Conservation (phyloP, 2,329 filamentous ascomycete species). For the Fusarium pseudograminearum region DNA sequence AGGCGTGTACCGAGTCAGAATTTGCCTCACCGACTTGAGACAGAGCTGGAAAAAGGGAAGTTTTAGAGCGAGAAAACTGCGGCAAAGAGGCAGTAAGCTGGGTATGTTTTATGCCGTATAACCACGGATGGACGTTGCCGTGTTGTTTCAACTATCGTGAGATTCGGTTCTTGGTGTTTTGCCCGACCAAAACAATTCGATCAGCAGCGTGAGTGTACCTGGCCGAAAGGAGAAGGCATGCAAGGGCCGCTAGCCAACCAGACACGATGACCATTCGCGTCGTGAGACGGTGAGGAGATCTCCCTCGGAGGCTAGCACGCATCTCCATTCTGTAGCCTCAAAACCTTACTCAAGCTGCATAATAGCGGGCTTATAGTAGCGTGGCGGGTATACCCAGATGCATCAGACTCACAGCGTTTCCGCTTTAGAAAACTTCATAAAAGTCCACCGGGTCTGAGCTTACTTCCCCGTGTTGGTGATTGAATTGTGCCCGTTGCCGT, state of each 20-base stretch:
- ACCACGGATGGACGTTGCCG: conserved; percentile 1
- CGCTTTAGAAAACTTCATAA: conserved; percentile 12
- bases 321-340: conserved; percentile 34
- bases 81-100: not conserved
- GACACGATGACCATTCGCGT: conserved; percentile 21
- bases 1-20: conserved; percentile 15
- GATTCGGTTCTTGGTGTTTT: conserved; percentile 31
- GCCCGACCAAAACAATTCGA: conserved; percentile 1
- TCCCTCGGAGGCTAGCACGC: conserved; percentile 23
- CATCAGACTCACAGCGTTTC: conserved; percentile 16
- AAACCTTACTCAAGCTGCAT: conserved; percentile 32
- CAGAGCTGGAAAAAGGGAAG: conserved; percentile 2
- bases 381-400: conserved; percentile 42
- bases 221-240: conserved; percentile 36
- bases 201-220: conserved; percentile 11
- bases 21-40: conserved; percentile 25
- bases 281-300: conserved; percentile 31
- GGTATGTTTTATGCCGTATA: not conserved
- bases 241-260: conserved; percentile 39
- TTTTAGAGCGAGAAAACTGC: not conserved
- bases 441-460: conserved; percentile 27
- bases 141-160: conserved; percentile 29
- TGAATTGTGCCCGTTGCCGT: conserved; percentile 1
- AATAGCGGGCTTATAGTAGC: conserved; percentile 31
- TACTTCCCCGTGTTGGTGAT: conserved; percentile 29